These are phyloP conservation scores for Phalaenopsis hybrid DNA, from an alignment of 116 monocot species.

Conservation along the genomic window DNA sequence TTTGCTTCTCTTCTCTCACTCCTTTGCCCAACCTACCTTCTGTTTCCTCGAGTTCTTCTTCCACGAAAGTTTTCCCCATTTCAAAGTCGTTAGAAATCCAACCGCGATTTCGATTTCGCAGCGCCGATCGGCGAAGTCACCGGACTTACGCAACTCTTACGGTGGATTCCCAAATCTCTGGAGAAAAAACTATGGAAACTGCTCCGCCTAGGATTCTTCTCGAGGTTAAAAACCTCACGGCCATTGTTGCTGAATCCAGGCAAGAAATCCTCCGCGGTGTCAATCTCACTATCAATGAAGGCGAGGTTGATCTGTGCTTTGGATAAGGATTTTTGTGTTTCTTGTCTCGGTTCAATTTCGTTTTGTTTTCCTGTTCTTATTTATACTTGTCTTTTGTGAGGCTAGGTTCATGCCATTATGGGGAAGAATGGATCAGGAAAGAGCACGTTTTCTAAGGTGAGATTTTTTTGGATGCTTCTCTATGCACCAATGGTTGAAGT, in stretches of 20 bases:
- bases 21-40: background rate
- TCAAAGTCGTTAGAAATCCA: background rate
- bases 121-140: background rate
- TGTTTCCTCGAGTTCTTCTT: background rate
- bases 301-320: conserved; percentile 42
- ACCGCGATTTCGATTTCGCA: background rate
- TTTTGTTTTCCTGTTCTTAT: conserved; percentile 7
- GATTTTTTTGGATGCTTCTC: background rate
- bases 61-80: background rate
- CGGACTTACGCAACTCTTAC: conserved; percentile 11
- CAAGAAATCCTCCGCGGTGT: conserved; percentile 82
- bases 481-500: background rate
- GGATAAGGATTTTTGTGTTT: background rate
- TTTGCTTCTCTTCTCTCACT: conserved; percentile 4
- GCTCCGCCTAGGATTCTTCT: conserved; percentile 38
- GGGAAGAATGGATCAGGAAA: conserved; percentile 98
- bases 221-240: conserved; percentile 69
- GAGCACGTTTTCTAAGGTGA: conserved; percentile 86
- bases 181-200: background rate
- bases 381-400: conserved; percentile 1
- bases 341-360: background rate
- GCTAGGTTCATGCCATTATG: conserved; percentile 93
- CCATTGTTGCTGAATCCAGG: conserved; percentile 55
- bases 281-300: conserved; percentile 76
- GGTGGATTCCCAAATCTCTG: conserved; percentile 23